Percentiles rank a stretch among this genome's conserved stretches.
Conservation (phyloP, 1,139 yeast species). For the Magnusiomyces fungicola region DNA sequence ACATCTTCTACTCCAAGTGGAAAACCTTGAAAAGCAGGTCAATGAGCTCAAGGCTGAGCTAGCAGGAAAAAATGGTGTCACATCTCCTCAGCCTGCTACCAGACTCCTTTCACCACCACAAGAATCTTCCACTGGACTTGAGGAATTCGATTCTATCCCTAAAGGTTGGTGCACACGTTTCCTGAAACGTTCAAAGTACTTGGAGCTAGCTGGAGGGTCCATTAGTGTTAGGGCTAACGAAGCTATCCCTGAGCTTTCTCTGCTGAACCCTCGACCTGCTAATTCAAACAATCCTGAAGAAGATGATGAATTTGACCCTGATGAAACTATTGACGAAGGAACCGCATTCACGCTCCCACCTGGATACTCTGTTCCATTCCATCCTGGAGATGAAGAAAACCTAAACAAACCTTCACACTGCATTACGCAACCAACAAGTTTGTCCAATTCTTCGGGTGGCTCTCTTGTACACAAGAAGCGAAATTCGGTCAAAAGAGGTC, state of each 20-base stretch:
- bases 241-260: no score
- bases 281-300: not conserved
- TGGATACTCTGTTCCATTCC: not conserved
- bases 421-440: no score
- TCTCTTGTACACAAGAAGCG: no score
- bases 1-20: conserved; percentile 8
- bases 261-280: no score
- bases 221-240: no score
- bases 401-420: no score
- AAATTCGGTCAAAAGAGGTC: no score
- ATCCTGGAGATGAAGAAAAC: not conserved
- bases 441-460: no score
- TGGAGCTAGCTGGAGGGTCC: conserved; percentile 1
- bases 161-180: conserved; percentile 17
- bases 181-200: conserved; percentile 11
- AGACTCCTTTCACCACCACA: not conserved
- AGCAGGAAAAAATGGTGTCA: not conserved
- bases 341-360: not conserved
- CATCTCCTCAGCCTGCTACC: not conserved
- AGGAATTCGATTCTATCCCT: conserved; percentile 12
- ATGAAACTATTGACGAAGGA: not conserved
- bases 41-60: not conserved
- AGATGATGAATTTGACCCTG: no score
- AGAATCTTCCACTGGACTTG: not conserved
- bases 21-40: not conserved